Evolutionary conservation across 257 asterid species (phyloP).

Genomic region (Solanum etuberosum): DNA sequence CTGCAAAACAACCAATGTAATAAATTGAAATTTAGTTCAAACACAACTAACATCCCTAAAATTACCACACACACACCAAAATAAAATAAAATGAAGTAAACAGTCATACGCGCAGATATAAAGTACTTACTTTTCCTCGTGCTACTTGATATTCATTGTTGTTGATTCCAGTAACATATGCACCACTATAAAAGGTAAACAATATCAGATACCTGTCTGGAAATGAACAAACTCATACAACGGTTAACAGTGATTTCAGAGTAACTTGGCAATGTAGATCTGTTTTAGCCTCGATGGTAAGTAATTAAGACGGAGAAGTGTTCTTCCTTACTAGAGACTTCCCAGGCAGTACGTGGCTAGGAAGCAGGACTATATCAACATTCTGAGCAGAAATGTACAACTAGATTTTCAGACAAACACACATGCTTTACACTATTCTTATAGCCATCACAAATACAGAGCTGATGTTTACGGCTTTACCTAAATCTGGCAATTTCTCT

Average conservation of each 20-base stretch:
- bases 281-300: neutral
- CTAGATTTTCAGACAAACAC: neutral
- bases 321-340: neutral
- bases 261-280: neutral
- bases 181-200: neutral
- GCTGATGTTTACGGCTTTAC: neutral
- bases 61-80: neutral
- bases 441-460: neutral
- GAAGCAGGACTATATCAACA: neutral
- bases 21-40: neutral
- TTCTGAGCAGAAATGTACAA: neutral
- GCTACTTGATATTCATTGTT: conserved; percentile 6
- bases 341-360: neutral
- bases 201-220: neutral
- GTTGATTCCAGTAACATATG: conserved; percentile 5
- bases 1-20: neutral
- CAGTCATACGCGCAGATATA: neutral
- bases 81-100: accelerated
- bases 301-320: neutral
- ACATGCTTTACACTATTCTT: neutral
- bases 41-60: neutral
- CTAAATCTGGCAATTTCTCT: conserved; percentile 8
- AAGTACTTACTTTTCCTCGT: neutral
- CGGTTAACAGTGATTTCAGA: neutral
- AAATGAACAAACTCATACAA: neutral